A percentile compares a stretch with the other conserved stretches of the same genome.
phyloP scores from a whole-genome alignment of 2,329 filamentous ascomycete species.

The Paramyrothecium sp. region DNA sequence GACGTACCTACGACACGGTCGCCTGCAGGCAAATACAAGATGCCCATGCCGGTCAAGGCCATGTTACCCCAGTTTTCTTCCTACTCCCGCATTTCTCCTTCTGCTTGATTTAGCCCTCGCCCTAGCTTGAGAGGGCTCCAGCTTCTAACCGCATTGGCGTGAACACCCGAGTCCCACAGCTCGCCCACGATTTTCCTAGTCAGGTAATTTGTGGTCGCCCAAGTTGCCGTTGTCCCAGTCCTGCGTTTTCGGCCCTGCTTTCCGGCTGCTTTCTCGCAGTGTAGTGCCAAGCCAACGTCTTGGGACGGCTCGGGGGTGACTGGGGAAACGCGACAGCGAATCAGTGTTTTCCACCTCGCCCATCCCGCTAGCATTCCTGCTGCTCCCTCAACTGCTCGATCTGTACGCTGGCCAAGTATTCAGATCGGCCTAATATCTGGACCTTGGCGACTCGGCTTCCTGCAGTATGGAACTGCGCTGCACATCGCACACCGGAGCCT shows the following conservation, averaged over 20 bases:
- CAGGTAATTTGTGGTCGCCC: neutral
- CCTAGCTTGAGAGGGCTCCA: neutral
- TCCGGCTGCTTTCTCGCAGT: neutral
- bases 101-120: neutral
- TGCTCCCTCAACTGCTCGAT: neutral
- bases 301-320: neutral
- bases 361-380: neutral
- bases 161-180: neutral
- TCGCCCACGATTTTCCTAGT: neutral
- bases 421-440: neutral
- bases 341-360: neutral
- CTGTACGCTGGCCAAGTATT: neutral
- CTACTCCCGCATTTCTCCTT: neutral
- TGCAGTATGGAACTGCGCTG: too few species aligned
- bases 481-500: too few species aligned
- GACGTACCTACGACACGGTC: neutral
- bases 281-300: neutral
- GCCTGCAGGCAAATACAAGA: neutral
- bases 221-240: neutral
- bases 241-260: conserved; percentile 5
- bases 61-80: neutral
- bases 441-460: neutral
- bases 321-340: too few species aligned
- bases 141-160: neutral
- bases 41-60: neutral